Evolutionary conservation across 2,329 filamentous ascomycete genomes (phyloP).

Genomic region (Fusarium tricinctum): DNA sequence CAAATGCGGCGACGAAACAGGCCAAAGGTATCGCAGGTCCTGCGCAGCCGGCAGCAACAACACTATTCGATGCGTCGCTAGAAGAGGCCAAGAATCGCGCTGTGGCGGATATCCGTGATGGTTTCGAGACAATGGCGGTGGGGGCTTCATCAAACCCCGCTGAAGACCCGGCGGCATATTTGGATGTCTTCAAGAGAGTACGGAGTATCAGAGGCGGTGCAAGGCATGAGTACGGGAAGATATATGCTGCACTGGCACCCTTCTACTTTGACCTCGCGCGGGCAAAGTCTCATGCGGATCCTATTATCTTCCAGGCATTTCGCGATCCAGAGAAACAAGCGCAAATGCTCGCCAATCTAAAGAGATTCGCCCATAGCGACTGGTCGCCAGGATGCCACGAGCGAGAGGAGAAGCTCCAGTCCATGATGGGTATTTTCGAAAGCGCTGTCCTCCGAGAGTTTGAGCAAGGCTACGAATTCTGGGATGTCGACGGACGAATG

Average conservation of each 20-base stretch:
- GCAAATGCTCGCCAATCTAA: slow-evolving; percentile 85
- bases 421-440: slow-evolving; percentile 87
- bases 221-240: slow-evolving; percentile 88
- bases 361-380: slow-evolving; percentile 84
- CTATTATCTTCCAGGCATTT: slow-evolving; percentile 87
- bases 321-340: slow-evolving; percentile 91
- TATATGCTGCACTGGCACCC: slow-evolving; percentile 89
- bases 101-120: slow-evolving; percentile 64
- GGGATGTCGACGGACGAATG: slow-evolving; percentile 92
- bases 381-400: slow-evolving; percentile 79
- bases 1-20: slow-evolving; percentile 40
- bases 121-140: slow-evolving; percentile 83
- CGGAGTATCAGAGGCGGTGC: slow-evolving; percentile 87
- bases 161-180: slow-evolving; percentile 72
- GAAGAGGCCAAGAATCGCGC: slow-evolving; percentile 71
- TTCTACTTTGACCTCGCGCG: slow-evolving; percentile 87
- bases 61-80: slow-evolving; percentile 79
- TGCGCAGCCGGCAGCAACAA: slow-evolving; percentile 57
- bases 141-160: slow-evolving; percentile 61
- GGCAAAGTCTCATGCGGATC: slow-evolving; percentile 81
- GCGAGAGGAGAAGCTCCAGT: slow-evolving; percentile 78
- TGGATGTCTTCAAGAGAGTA: slow-evolving; percentile 78
- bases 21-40: slow-evolving; percentile 30
- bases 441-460: slow-evolving; percentile 92
- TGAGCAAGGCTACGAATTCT: slow-evolving; percentile 89